Evolutionary conservation across 2,329 filamentous ascomycete genomes (phyloP).

Genomic region (Cercospora zeae-maydis): DNA sequence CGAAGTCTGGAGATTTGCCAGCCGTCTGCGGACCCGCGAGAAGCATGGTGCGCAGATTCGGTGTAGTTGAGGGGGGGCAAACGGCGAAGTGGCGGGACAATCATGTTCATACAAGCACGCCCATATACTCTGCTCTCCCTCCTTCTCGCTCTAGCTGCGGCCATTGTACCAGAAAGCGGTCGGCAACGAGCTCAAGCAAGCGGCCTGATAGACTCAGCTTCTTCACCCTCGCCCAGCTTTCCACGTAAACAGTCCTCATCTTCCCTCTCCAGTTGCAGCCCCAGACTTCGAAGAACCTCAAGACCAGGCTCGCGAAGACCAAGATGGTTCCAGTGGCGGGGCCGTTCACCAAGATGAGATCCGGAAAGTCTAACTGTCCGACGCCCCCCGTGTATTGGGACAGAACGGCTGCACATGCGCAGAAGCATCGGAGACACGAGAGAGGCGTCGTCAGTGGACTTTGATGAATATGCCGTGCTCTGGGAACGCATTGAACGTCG

Average conservation of each 20-base stretch:
- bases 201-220: constrained; percentile 80
- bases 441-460: constrained; percentile 68
- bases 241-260: constrained; percentile 78
- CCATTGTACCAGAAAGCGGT: constrained; percentile 82
- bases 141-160: constrained; percentile 52
- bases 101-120: constrained; percentile 37
- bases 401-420: constrained; percentile 59
- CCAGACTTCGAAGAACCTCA: constrained; percentile 51
- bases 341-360: constrained; percentile 80
- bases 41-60: neutral
- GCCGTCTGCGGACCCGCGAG: neutral
- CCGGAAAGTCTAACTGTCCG: constrained; percentile 52
- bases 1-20: neutral
- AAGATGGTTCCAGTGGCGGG: constrained; percentile 84
- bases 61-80: neutral
- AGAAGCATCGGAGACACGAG: constrained; percentile 63
- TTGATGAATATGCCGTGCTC: constrained; percentile 81
- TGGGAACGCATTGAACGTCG: constrained; percentile 64
- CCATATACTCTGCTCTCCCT: constrained; percentile 43
- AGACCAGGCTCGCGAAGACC: constrained; percentile 53
- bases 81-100: neutral
- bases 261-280: constrained; percentile 44
- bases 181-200: constrained; percentile 67
- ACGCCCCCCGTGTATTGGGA: constrained; percentile 12
- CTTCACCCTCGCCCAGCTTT: constrained; percentile 85